These are phyloP conservation scores for Saturnispora quitensis DNA, from an alignment of 805 yeast genomes.

Conservation along the genomic window DNA sequence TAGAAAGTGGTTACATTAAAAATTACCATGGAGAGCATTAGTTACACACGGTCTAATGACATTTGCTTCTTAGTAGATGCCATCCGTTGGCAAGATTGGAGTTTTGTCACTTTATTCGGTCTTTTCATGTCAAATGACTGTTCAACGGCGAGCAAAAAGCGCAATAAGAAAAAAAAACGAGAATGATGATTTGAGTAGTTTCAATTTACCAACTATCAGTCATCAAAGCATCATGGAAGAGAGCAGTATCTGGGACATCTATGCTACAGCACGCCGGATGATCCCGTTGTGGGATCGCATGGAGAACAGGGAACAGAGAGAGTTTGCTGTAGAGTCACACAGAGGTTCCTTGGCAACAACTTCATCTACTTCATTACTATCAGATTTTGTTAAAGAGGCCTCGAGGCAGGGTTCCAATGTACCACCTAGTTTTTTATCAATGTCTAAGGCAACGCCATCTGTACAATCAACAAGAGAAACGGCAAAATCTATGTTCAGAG, in stretches of 20 bases:
- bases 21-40: no score
- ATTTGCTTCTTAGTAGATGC: background rate
- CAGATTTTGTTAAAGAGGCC: background rate
- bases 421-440: conserved; percentile 2
- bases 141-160: background rate
- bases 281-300: conserved; percentile 7
- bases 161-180: background rate
- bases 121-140: background rate
- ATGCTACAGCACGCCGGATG: conserved; percentile 3
- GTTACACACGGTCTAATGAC: background rate
- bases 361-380: background rate
- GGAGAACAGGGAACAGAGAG: conserved; percentile 4
- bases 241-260: conserved; percentile 5
- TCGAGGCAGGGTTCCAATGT: background rate
- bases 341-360: background rate
- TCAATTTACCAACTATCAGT: background rate
- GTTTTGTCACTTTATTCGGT: background rate
- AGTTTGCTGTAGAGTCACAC: background rate
- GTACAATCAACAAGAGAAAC: conserved; percentile 3
- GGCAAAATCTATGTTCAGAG: conserved; percentile 3
- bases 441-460: background rate
- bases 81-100: no score
- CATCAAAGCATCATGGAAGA: conserved; percentile 2
- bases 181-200: background rate
- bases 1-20: no score